Base-by-base conservation (phyloP, 2,329 filamentous ascomycete genomes). In the Cyphellophora attinorum region DNA sequence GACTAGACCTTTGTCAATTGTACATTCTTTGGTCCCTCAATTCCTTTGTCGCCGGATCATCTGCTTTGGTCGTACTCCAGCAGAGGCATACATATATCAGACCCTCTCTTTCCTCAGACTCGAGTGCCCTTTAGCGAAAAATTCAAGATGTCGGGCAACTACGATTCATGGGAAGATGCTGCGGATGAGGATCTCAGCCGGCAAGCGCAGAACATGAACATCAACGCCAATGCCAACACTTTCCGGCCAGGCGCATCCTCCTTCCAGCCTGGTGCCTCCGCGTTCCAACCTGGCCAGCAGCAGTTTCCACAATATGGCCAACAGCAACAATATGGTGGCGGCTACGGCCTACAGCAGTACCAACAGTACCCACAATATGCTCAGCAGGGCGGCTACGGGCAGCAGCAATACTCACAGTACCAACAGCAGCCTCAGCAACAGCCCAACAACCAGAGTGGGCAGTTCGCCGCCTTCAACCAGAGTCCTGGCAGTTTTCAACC, bases 161-260 rank as follows among this genome's bases (percentile, higher is more conserved):
- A 85, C 53, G 86, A 93, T 61, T 94, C 86, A 44, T 96, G 91
- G 84, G 88, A 96, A 65, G 84, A 88, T 54, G 78, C 79, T 53
- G 70, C 79, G 36, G 81, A 88, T 52, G 81, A 74, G 46, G 15
- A 31, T 11, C 76, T 93, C 60, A 75, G 83, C 43, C 77, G 78
- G 51, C 83, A 88, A 68, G 65, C 82, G 23, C 75, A 81, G 51
- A 79, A 81, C 58, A 72, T 86, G 59, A 85, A 85, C 59, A 58
- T 88, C 53, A 82, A 81, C 58, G 66, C 68, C 37, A 56, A 54
- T 50, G 70, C 64, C 10, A 59, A 64, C 13, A 55, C 65, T 12
- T 86, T 86, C 67, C 70, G 69, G 8, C 78, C 79, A 10, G 77
- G 74, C 40, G 78, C 76, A 38, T 65, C 75, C 39, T 70, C 79